Evolutionary conservation across 108 stramenopile genomes (phyloP), one percentile per base, ranked within the genome.

Genomic region (Stephanodiscus triporus): DNA sequence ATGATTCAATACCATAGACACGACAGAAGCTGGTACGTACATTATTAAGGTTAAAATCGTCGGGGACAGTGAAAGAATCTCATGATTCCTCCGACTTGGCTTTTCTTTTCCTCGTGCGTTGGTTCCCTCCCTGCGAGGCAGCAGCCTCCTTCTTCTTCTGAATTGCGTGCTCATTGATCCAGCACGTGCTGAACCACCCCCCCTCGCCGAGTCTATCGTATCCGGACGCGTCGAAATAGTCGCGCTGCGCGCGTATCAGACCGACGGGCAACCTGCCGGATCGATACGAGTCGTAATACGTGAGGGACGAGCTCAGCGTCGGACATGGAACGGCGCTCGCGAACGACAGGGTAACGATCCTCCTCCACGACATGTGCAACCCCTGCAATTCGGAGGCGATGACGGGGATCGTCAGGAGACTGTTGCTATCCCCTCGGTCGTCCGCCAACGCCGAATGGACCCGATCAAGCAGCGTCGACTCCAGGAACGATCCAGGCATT

Each of bases 161-260:
- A 26, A 26, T 24, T 2, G 83, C 78, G 43, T 88, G 89, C 9
- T 86, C 84, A 56, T 74, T 77, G 6, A 86, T 84, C 89, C 89
- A 91, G 24, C 81, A 76, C 11, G 82, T 81, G 59, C 82, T 86
- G 60, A 84, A 91, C 43, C 80, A 76, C 1, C 89, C 89, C 22
- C 70, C 66, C 66, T 59, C 67, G 51, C 87, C 86, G 54, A 73
- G 64, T 9, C 89, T 80, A 70, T 96, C 91, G 62, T 91, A 98
- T n/a, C 95, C 95, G 83, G 96, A 96, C 10, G 88, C 95, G n/a
- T 96, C 97, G 65, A 96, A 98, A 76, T 91, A 98, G 73, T 98
- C 96, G 9, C 97, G 85, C 75, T 97, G 96, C 4, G 96, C 97
- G 77, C 96, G 97, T 30, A 89, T 92, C 5, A 97, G 80, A 68